Conservation (phyloP, 306 rosid genomes). For the Vachellia pachyceras region DNA sequence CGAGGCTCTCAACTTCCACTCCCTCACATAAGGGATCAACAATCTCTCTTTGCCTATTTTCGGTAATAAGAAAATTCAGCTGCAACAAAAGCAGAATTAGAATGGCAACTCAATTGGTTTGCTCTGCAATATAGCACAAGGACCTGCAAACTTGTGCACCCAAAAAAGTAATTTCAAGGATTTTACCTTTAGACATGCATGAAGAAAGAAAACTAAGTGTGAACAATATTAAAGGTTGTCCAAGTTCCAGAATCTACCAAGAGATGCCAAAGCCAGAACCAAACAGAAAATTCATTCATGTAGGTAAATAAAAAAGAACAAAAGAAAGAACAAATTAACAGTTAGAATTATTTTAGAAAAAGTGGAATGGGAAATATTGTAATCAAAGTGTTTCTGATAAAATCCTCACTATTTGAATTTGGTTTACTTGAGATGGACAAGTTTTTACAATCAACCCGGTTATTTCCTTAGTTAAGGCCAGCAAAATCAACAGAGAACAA, state of each 20-base stretch:
- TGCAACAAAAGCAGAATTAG: conserved; percentile 46
- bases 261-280: neutral
- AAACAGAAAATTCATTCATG: conserved; percentile 1
- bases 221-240: neutral
- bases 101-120: conserved; percentile 31
- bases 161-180: conserved; percentile 30
- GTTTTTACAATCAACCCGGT: neutral
- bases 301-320: neutral
- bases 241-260: neutral
- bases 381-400: neutral
- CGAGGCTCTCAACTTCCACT: conserved; percentile 85
- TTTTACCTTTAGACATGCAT: neutral
- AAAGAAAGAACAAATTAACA: neutral
- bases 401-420: neutral
- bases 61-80: conserved; percentile 89
- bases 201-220: neutral
- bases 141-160: conserved; percentile 29
- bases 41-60: conserved; percentile 83
- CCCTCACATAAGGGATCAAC: conserved; percentile 85
- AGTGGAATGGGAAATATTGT: neutral
- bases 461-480: neutral
- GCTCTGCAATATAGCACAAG: conserved; percentile 7
- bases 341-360: neutral
- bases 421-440: neutral
- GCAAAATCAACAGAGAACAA: neutral